Evolutionary conservation across 192 early-diverging fungal species (phyloP).

Genomic region (Martensiomyces pterosporus): DNA sequence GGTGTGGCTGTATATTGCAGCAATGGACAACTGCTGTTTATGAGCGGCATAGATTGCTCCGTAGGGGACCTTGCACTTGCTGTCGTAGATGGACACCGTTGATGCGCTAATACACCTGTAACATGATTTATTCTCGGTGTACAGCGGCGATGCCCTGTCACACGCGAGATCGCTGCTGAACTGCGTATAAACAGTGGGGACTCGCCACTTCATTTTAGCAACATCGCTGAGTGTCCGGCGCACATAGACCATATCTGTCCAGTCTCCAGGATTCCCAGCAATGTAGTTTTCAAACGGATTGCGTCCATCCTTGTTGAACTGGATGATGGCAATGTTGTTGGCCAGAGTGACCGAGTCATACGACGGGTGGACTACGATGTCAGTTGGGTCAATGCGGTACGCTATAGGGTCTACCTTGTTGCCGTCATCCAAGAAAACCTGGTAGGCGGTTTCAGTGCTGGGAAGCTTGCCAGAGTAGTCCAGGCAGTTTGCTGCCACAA

Average conservation of each 20-base stretch:
- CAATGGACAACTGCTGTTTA: not conserved
- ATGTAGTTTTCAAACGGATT: constrained; percentile 15
- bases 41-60: not conserved
- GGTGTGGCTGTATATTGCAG: constrained; percentile 4
- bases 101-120: not conserved
- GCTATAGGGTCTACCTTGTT: not conserved
- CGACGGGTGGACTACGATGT: constrained; percentile 20
- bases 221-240: constrained; percentile 5
- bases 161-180: not conserved
- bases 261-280: constrained; percentile 15
- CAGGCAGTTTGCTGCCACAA: constrained; percentile 37
- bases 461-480: constrained; percentile 10
- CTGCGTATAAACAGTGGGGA: constrained; percentile 7
- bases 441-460: constrained; percentile 5
- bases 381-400: not conserved
- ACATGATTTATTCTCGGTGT: not conserved
- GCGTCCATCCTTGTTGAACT: constrained; percentile 4
- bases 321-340: constrained; percentile 38
- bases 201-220: constrained; percentile 2
- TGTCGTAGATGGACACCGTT: not conserved
- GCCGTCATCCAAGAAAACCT: constrained; percentile 16
- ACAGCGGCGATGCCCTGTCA: constrained; percentile 5
- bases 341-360: constrained; percentile 20
- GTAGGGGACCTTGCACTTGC: not conserved
- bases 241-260: constrained; percentile 10